These are phyloP conservation scores for Pyrus hybrid DNA, from an alignment of 331 rosid genomes.

Conservation along the genomic window DNA sequence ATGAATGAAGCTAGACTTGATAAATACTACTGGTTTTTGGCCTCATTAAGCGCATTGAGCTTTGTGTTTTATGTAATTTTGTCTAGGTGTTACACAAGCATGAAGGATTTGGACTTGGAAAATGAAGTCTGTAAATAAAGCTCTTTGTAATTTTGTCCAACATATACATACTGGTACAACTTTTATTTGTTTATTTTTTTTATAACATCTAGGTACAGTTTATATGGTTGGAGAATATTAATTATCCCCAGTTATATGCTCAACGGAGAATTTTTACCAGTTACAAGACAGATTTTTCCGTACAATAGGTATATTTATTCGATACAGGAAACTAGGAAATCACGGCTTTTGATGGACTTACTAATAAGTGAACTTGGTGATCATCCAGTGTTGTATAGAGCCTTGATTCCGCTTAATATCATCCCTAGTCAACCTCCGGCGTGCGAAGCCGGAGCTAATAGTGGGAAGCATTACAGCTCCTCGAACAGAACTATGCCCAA, in stretches of 20 bases:
- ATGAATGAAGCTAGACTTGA: conserved; percentile 71
- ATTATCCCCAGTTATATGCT: too few relatives aligned
- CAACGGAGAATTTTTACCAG: too few relatives aligned
- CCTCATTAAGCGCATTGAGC: conserved; percentile 43
- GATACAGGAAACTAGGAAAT: too few relatives aligned
- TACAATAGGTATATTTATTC: too few relatives aligned
- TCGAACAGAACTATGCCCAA: conserved; percentile 14
- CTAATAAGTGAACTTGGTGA: neutral
- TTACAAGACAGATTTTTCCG: too few relatives aligned
- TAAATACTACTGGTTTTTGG: conserved; percentile 77
- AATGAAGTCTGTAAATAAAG: conserved; percentile 25
- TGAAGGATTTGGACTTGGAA: conserved; percentile 26
- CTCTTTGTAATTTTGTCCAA: too few relatives aligned
- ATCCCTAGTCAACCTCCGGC: conserved; percentile 5
- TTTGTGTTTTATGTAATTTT: conserved; percentile 45
- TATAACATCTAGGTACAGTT: too few relatives aligned
- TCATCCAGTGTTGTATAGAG: conserved; percentile 6
- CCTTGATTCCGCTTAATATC: conserved; percentile 16
- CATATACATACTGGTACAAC: too few relatives aligned
- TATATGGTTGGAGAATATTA: too few relatives aligned
- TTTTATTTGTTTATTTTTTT: too few relatives aligned
- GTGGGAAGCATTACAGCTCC: conserved; percentile 17
- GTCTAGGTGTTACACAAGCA: conserved; percentile 42
- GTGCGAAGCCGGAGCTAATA: neutral
- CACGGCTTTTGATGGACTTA: too few relatives aligned